Base-by-base conservation (phyloP, 805 yeast species). In the Candida koratica region DNA sequence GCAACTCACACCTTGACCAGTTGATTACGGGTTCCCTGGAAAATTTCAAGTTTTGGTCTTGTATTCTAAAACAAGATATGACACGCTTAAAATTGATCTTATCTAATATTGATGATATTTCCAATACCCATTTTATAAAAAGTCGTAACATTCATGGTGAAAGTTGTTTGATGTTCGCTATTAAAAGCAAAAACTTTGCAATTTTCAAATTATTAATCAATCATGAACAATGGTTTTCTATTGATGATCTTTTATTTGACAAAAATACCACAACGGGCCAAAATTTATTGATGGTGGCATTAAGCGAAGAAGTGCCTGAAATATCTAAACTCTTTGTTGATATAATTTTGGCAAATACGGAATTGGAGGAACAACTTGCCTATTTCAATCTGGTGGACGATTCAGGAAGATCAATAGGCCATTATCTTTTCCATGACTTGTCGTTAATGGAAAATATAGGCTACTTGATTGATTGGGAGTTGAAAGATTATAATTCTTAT, bases 241-340 rank as follows among this genome's bases (percentile, higher is more conserved):
- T 79, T 6, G 90, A 84, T 36, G 90, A 81, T 41, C 53, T 89
- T 2, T 45, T 84, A 5, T 68, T 73, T 24, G 96, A 89, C 49
- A 63, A 62, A 29, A 78, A 77, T 38, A 64, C 70, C 0, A 53
- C 65, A 9, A 56, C 63, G 2, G 75, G 77, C 7, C 68, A 73
- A 4, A 82, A 75, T 5, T 60, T 90, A 9, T 55, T 90, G 8
- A 67, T 71, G 48, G 65, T 69, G 3, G 81, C 95, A 0, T 56
- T 88, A n/a, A 72, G 71, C 36, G 61, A 70, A 20, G 82, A 76
- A 29, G 67, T 70, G 34, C 48, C 48, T 17, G 70, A 64, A 3
- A 69, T 77, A 1, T 60, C 77, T 1, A 55, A 57, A n/a, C 67
- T 66, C 3, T 39, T 86, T 3, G 51, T 58, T 1, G 52, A 56